Percentiles rank a stretch among this genome's conserved stretches.
phyloP scores from a whole-genome alignment of 257 asterid species.

The Solanum dulcamara region DNA sequence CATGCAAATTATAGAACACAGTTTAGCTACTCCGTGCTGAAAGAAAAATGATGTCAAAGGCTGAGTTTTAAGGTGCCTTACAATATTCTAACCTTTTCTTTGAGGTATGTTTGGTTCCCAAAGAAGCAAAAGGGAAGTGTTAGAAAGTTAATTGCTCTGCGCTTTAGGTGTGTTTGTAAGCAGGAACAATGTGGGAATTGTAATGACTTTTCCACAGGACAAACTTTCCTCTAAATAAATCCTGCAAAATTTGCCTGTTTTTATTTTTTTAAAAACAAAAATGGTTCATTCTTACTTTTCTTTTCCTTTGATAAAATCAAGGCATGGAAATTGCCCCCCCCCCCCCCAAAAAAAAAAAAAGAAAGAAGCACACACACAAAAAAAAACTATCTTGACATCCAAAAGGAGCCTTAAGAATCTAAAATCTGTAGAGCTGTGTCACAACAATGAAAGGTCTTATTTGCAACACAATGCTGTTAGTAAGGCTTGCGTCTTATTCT shows the following conservation, averaged over 20 bases:
- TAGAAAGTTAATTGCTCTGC: not conserved
- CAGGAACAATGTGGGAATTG: not conserved
- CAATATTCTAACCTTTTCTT: not conserved
- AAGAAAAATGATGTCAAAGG: not conserved
- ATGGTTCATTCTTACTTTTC: not conserved
- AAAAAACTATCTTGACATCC: not conserved
- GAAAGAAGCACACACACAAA: no score
- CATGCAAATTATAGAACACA: not conserved
- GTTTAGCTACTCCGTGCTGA: not conserved
- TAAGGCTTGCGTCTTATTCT: not conserved
- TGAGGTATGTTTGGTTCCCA: not conserved
- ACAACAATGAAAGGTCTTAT: not conserved
- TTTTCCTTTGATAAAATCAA: not conserved
- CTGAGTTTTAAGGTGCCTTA: not conserved
- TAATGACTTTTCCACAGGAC: not conserved
- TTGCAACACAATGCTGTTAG: not conserved
- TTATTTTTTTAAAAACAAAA: not conserved
- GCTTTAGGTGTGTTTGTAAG: not conserved
- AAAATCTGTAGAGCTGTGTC: not conserved
- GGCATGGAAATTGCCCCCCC: not conserved
- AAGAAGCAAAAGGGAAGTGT: not conserved
- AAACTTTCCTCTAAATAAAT: not conserved
- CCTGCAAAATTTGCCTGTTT: not conserved
- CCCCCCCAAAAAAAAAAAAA: not conserved
- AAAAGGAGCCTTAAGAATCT: not conserved